Conservation (phyloP, 805 yeast genomes). For the Teunomyces stri region DNA sequence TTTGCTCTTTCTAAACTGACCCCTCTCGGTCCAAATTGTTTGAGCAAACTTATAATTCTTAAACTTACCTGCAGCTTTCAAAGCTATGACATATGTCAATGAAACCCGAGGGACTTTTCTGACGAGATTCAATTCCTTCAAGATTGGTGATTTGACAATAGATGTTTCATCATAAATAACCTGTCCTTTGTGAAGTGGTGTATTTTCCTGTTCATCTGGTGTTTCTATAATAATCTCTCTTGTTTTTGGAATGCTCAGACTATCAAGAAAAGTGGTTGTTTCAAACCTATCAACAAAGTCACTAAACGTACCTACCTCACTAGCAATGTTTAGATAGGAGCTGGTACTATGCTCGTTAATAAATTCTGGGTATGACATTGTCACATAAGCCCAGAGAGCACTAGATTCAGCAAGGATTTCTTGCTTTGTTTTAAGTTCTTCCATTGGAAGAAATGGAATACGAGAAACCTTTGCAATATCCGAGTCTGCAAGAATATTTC, state of each 20-base stretch:
- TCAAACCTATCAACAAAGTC: constrained; percentile 36
- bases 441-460: constrained; percentile 73
- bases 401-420: constrained; percentile 69
- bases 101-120: constrained; percentile 30
- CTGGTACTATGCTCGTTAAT: constrained; percentile 45
- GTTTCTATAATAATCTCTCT: background rate
- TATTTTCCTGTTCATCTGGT: background rate
- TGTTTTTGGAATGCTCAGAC: constrained; percentile 17
- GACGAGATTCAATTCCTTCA: constrained; percentile 8
- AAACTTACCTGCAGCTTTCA: constrained; percentile 63
- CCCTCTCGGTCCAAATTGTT: constrained; percentile 75
- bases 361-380: constrained; percentile 41
- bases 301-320: constrained; percentile 28
- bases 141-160: constrained; percentile 21
- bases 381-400: constrained; percentile 66
- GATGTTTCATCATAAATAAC: constrained; percentile 4
- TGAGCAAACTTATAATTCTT: constrained; percentile 59
- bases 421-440: constrained; percentile 33
- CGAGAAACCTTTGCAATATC: constrained; percentile 27
- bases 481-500: constrained; percentile 43
- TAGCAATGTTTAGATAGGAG: constrained; percentile 51
- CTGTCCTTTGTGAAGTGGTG: background rate
- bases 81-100: constrained; percentile 55
- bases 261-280: constrained; percentile 27
- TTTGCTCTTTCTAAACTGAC: constrained; percentile 57